phyloP scores from a whole-genome alignment of 2,329 filamentous ascomycete genomes.

The Bipolaris sorokiniana region DNA sequence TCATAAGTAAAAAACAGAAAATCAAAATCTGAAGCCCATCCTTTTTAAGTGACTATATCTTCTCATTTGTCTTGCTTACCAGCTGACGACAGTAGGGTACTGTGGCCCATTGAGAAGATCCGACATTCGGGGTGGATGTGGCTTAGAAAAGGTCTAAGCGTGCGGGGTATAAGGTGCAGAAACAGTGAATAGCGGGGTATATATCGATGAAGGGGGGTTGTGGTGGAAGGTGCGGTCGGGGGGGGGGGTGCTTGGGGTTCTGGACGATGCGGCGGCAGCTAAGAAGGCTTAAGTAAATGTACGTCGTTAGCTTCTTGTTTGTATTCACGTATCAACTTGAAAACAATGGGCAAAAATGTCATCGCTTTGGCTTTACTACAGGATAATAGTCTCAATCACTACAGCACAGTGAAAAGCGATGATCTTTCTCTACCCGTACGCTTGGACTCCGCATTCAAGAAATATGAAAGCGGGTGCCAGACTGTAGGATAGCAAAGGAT shows the following conservation, averaged over 20 bases:
- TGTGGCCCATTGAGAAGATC: neutral
- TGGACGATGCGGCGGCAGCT: neutral
- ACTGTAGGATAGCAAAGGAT: neutral
- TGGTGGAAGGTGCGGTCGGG: neutral
- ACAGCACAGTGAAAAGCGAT: neutral
- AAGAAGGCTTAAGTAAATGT: neutral
- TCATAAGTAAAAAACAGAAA: neutral
- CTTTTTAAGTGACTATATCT: neutral
- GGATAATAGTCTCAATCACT: neutral
- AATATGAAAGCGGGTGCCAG: neutral
- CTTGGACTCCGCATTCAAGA: neutral
- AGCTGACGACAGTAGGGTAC: neutral
- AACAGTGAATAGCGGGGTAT: neutral
- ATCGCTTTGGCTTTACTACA: neutral
- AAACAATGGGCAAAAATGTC: neutral
- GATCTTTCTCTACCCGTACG: neutral
- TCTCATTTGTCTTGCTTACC: neutral
- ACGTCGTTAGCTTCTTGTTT: neutral
- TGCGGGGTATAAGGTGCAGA: neutral
- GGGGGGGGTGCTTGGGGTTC: neutral
- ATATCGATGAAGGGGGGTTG: neutral
- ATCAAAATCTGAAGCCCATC: neutral
- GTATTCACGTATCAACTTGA: neutral
- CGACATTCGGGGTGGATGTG: neutral
- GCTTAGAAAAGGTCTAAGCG: neutral